Conservation (phyloP, 345 rosid species). For the Erucastrum elatum region DNA sequence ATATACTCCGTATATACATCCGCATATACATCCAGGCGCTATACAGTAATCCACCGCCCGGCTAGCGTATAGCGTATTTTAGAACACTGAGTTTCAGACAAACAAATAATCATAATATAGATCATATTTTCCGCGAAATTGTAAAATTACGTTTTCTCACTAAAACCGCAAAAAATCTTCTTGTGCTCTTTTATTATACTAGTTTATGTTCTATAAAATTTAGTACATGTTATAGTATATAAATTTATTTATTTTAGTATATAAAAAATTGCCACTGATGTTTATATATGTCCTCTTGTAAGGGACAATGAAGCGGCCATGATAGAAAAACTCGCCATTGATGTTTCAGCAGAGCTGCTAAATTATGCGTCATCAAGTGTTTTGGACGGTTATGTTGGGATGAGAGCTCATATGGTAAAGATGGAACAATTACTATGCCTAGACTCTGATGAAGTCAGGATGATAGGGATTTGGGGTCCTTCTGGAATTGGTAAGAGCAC, state of each 20-base stretch:
- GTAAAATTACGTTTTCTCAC: no score
- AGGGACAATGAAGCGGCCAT: conserved; percentile 26
- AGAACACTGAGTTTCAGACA: no score
- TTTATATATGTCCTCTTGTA: not conserved
- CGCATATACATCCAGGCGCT: no score
- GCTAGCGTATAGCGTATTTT: no score
- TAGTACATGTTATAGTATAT: not conserved
- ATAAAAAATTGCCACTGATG: not conserved
- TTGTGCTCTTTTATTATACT: not conserved
- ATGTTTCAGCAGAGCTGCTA: conserved; percentile 6
- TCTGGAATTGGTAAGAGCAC: conserved; percentile 37
- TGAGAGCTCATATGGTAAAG: conserved; percentile 11
- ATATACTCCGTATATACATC: no score
- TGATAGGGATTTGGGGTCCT: conserved; percentile 47
- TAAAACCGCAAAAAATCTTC: no score
- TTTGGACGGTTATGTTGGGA: conserved; percentile 27
- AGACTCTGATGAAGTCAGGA: conserved; percentile 8
- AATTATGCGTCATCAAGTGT: not conserved
- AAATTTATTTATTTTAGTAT: no score
- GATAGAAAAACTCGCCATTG: conserved; percentile 17
- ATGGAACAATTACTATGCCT: not conserved
- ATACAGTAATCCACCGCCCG: no score
- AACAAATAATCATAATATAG: no score
- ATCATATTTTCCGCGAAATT: no score
- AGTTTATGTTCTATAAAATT: not conserved